Evolutionary conservation across 164 flowering plant species (phyloP).

Genomic region (Aristolochia fimbriata): DNA sequence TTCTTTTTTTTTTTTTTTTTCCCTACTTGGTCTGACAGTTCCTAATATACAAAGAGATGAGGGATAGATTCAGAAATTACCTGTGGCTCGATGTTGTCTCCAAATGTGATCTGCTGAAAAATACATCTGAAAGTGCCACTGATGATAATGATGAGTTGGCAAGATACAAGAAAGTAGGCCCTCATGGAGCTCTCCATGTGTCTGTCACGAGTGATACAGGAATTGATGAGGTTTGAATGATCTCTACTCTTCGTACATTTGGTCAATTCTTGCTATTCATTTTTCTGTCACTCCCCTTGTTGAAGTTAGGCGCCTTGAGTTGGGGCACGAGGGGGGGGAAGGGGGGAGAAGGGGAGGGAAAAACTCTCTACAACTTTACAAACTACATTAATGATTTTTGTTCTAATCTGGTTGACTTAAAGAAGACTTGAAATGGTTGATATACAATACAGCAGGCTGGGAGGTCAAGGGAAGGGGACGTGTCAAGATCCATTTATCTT

Average conservation of each 20-base stretch:
- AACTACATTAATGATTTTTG: too few species aligned
- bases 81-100: slow-evolving; percentile 95
- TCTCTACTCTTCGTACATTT: not conserved
- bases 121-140: slow-evolving; percentile 33
- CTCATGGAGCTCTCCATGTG: slow-evolving; percentile 69
- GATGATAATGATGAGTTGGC: slow-evolving; percentile 52
- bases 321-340: too few species aligned
- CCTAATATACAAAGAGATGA: slow-evolving; percentile 65
- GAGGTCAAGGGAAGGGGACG: too few species aligned
- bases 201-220: slow-evolving; percentile 63
- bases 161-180: slow-evolving; percentile 60
- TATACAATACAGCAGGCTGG: not conserved
- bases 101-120: slow-evolving; percentile 67
- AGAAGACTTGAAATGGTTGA: too few species aligned
- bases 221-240: slow-evolving; percentile 44
- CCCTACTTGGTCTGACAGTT: slow-evolving; percentile 37
- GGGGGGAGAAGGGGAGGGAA: too few species aligned
- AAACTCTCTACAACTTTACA: too few species aligned
- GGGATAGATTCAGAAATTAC: slow-evolving; percentile 60
- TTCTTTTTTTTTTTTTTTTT: not conserved
- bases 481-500: too few species aligned
- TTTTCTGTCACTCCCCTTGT: too few species aligned
- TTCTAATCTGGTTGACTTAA: too few species aligned
- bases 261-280: not conserved
- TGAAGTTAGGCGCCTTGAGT: too few species aligned